Percentiles rank a stretch among this genome's conserved stretches.
Evolutionary conservation across 345 rosid genomes (phyloP).

Genomic region (Ceriops zippeliana): DNA sequence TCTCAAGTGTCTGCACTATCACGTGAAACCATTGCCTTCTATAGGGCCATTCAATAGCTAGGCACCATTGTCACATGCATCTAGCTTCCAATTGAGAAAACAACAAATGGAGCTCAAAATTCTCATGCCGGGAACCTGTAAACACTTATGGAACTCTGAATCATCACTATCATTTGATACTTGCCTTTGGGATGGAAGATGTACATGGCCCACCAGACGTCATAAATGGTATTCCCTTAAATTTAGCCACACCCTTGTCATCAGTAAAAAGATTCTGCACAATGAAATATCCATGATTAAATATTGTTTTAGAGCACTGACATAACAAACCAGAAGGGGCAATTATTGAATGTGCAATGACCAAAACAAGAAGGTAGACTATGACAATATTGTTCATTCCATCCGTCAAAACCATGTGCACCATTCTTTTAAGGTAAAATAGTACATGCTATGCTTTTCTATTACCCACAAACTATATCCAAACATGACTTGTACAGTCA

Average conservation of each 20-base stretch:
- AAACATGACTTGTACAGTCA: neutral
- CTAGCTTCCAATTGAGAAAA: neutral
- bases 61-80: neutral
- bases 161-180: conserved; percentile 50
- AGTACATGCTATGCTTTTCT: neutral
- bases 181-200: conserved; percentile 71
- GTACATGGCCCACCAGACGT: conserved; percentile 82
- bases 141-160: neutral
- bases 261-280: conserved; percentile 83
- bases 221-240: conserved; percentile 88
- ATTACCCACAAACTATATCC: neutral
- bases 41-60: neutral
- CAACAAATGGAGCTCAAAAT: conserved; percentile 9
- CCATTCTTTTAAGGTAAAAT: neutral
- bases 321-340: neutral
- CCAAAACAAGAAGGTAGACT: neutral
- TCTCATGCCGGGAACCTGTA: neutral
- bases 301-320: neutral
- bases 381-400: neutral
- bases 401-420: neutral
- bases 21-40: neutral
- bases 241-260: conserved; percentile 90
- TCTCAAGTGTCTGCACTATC: neutral
- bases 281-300: conserved; percentile 16
- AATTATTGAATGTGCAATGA: conserved; percentile 11